These are phyloP conservation scores for Cadophora gregata DNA, from an alignment of 2,329 filamentous ascomycete genomes.

Conservation along the genomic window DNA sequence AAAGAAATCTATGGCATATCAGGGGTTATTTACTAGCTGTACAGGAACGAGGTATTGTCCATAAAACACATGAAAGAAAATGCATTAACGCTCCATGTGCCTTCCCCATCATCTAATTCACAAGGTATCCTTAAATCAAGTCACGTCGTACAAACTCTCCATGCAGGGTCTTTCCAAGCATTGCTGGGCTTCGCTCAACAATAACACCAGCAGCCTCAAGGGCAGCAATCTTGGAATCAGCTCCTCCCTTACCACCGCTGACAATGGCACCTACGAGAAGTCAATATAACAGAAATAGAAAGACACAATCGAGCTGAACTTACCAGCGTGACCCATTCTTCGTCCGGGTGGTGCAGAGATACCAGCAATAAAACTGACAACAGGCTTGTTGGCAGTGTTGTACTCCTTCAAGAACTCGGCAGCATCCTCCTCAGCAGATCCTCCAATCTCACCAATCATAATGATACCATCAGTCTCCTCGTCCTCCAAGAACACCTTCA, in stretches of 20 bases:
- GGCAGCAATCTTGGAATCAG: slow-evolving; percentile 96
- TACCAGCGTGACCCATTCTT: slow-evolving; percentile 97
- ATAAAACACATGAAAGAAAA: slow-evolving; percentile 39
- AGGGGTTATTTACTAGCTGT: slow-evolving; percentile 43
- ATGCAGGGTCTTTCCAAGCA: slow-evolving; percentile 91
- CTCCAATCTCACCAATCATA: slow-evolving; percentile 99
- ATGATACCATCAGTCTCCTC: slow-evolving; percentile 98
- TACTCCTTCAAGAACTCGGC: slow-evolving; percentile 92
- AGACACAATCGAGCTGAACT: slow-evolving; percentile 30
- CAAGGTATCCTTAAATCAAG: slow-evolving; percentile 69
- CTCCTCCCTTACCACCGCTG: slow-evolving; percentile 95
- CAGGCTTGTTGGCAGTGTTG: slow-evolving; percentile 94
- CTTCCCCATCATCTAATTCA: slow-evolving; percentile 38
- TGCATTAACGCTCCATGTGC: slow-evolving; percentile 42
- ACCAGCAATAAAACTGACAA: slow-evolving; percentile 97
- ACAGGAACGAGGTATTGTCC: slow-evolving; percentile 45
- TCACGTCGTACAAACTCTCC: slow-evolving; percentile 96
- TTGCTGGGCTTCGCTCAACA: slow-evolving; percentile 92
- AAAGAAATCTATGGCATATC: slow-evolving; percentile 21
- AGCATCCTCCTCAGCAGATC: slow-evolving; percentile 95
- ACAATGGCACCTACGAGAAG: slow-evolving; percentile 75
- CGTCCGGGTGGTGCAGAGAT: slow-evolving; percentile 96
- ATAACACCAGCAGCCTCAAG: slow-evolving; percentile 93
- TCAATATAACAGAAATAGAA: slow-evolving; percentile 29
- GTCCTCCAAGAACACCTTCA: slow-evolving; percentile 95